phyloP scores from a whole-genome alignment of 176 grass and related monocot species.

The Bromus sterilis region DNA sequence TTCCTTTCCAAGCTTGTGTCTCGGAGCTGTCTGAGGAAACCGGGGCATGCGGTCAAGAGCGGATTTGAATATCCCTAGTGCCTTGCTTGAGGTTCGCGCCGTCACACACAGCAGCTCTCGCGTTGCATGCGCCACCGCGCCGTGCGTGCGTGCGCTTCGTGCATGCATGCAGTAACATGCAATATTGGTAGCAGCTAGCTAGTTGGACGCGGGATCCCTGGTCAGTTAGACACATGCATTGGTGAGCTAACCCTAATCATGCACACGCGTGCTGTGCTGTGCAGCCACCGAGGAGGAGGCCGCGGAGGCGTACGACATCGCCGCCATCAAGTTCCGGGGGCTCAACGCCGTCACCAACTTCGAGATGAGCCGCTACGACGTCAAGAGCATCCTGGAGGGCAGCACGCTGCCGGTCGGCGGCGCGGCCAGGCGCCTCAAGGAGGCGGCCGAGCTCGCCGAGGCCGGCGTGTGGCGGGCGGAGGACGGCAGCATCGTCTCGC shows the following conservation, averaged over 20 bases:
- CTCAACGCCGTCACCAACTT: constrained; percentile 77
- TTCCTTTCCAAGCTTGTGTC: constrained; percentile 57
- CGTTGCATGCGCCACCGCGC: neutral
- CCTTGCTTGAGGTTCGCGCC: constrained; percentile 22
- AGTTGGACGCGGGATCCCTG: too few species aligned
- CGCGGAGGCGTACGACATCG: constrained; percentile 81
- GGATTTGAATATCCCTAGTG: constrained; percentile 25
- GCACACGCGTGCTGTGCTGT: neutral
- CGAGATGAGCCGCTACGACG: constrained; percentile 74
- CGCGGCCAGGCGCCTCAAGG: constrained; percentile 41
- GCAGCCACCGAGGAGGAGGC: constrained; percentile 79
- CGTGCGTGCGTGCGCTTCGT: neutral
- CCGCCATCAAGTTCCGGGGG: constrained; percentile 72
- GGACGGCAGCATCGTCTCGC: constrained; percentile 14
- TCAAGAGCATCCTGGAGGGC: constrained; percentile 61
- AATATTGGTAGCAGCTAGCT: too few species aligned
- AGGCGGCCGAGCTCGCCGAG: constrained; percentile 39
- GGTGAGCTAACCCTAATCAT: constrained; percentile 30
- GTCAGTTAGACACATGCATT: neutral
- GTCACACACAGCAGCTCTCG: neutral
- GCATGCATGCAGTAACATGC: constrained; percentile 38
- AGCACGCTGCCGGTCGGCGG: constrained; percentile 42
- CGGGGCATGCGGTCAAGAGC: constrained; percentile 44
- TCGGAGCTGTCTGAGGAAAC: constrained; percentile 57
- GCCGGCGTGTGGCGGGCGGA: constrained; percentile 33